Evolutionary conservation across 1,284 basidiomycete genomes (phyloP), one percentile per base, ranked within the genome.

Genomic region (Paramarasmius palmivorus): DNA sequence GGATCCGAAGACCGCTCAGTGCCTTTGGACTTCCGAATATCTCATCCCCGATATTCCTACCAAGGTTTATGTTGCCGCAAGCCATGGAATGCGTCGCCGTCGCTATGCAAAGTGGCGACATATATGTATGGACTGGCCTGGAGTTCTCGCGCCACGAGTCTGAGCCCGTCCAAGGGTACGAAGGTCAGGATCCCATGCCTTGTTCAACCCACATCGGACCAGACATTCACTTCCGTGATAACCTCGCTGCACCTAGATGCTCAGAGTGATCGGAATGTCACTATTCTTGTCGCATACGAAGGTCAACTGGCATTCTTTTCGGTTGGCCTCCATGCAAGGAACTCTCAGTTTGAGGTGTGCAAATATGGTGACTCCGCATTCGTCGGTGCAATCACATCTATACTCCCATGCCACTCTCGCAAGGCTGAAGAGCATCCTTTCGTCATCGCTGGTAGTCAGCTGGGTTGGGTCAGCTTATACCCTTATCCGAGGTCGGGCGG

Each of bases 381-480:
- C 56, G 85, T 86, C 0, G 81, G 86, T 51, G 70, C 71, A 22
- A 68, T 84, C n/a, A 75, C 75, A 19, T 63, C 66, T 40, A 37
- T 86, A 14, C 63, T 69, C 10, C 78, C 84, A 2, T 74, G 55
- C 25, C 35, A 75, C 51, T 68, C 76, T 15, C 40, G 63, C 3
- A 56, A 65, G 20, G 39, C 64, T 3, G 62, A 52, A 2, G 74
- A 79, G 50, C 58, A 61, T n/a, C 76, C 72, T 58, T 79, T 87
- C 60, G 65, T 88, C 34, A 59, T 88, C 12, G 70, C 68, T 7
- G 86, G 87, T 3, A 83, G 88, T 60, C 66, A 71, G 19, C 70
- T 86, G 17, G 88, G 87, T 2, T 79, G 72, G 45, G 65, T 89
- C 49, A 78, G 73, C 54, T 68, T 90, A 19, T 90, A 84, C 15